Conservation (phyloP, 495 filamentous ascomycete genomes). For the Rostrohypoxylon terebratum region DNA sequence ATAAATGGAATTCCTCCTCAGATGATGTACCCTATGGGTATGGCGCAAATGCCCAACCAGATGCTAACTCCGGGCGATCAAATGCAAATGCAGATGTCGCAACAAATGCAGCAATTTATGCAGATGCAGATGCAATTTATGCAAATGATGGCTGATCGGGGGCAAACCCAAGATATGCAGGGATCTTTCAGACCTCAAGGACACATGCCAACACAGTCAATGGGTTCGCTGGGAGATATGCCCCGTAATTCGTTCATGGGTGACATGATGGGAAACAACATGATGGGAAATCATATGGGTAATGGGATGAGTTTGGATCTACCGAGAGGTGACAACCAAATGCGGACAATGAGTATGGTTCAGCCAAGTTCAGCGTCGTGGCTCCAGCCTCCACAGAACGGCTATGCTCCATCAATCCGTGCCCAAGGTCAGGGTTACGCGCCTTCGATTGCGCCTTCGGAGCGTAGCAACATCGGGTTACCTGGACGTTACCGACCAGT, state of each 20-base stretch:
- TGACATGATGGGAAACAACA: conserved; percentile 49
- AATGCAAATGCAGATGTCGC: conserved; percentile 83
- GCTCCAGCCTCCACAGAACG: conserved; percentile 54
- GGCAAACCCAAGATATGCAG: conserved; percentile 43
- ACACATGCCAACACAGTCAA: conserved; percentile 51
- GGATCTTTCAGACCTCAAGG: conserved; percentile 50
- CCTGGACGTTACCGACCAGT: conserved; percentile 95
- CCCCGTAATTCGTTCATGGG: conserved; percentile 61
- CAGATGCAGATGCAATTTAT: conserved; percentile 95
- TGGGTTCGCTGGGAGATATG: conserved; percentile 50
- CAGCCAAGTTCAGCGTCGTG: conserved; percentile 71
- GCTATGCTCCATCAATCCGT: conserved; percentile 62
- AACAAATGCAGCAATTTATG: conserved; percentile 91
- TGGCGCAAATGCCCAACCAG: conserved; percentile 52
- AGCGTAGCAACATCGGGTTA: conserved; percentile 91
- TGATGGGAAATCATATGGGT: conserved; percentile 48
- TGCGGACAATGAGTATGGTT: conserved; percentile 83
- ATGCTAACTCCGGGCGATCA: conserved; percentile 74
- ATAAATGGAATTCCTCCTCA: conserved; percentile 59
- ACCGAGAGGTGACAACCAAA: conserved; percentile 52
- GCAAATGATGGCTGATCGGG: conserved; percentile 72
- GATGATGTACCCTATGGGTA: conserved; percentile 62
- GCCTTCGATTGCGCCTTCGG: conserved; percentile 86
- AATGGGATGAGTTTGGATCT: conserved; percentile 48
- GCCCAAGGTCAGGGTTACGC: conserved; percentile 62